Evolutionary conservation across 805 yeast genomes (phyloP).

Genomic region (Sugiyamaella valdiviana): DNA sequence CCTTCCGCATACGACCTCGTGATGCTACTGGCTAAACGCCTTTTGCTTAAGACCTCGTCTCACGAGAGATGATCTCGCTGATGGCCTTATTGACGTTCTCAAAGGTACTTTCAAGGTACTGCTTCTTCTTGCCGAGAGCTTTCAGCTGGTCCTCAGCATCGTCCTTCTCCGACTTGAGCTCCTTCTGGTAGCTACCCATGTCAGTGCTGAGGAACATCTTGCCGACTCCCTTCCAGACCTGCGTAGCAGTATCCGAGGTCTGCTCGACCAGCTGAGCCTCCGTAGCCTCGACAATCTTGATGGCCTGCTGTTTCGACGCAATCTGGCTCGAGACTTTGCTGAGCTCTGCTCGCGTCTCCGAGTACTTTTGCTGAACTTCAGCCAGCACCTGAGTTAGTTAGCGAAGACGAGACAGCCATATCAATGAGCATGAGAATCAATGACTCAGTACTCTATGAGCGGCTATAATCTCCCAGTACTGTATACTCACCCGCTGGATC

Average conservation of each 20-base stretch:
- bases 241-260: conserved; percentile 36
- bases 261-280: conserved; percentile 46
- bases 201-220: conserved; percentile 47
- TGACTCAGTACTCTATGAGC: no score
- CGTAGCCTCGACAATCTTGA: conserved; percentile 52
- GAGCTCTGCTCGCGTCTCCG: conserved; percentile 53
- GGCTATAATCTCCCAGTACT: no score
- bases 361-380: conserved; percentile 64
- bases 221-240: conserved; percentile 83
- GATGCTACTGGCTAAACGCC: not conserved
- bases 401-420: no score
- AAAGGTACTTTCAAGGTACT: conserved; percentile 68
- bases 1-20: no score
- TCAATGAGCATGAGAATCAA: no score
- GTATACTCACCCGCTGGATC: conserved; percentile 4
- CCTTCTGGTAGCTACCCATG: conserved; percentile 41
- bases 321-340: conserved; percentile 49
- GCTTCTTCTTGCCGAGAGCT: conserved; percentile 59
- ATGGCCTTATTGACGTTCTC: conserved; percentile 65
- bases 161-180: conserved; percentile 46
- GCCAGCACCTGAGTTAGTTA: conserved; percentile 9
- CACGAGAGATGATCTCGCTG: conserved; percentile 37
- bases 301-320: conserved; percentile 43
- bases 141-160: conserved; percentile 53
- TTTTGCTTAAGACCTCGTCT: not conserved